Evolutionary conservation across 331 rosid species (phyloP).

Genomic region (Saraca asoca): DNA sequence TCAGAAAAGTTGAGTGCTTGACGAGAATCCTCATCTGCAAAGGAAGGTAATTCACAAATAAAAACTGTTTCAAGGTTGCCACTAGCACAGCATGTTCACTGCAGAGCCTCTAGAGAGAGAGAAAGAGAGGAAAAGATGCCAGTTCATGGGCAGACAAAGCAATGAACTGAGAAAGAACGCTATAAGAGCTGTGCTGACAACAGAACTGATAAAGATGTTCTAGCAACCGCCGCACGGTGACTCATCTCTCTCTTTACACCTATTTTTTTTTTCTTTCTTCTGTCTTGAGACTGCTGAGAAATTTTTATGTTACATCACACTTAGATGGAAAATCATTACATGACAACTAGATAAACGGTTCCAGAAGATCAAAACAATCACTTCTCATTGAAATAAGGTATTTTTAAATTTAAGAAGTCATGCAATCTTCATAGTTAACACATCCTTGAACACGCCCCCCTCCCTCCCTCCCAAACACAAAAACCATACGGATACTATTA

Average conservation of each 20-base stretch:
- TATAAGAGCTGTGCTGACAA: not conserved
- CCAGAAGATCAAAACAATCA: slow-evolving; percentile 21
- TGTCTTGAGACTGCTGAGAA: slow-evolving; percentile 8
- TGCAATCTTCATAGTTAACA: slow-evolving; percentile 14
- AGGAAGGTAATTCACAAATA: not conserved
- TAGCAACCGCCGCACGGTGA: not conserved
- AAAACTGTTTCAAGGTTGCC: not conserved
- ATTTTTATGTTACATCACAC: slow-evolving; percentile 10
- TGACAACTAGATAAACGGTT: slow-evolving; percentile 7
- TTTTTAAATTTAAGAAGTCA: slow-evolving; percentile 19
- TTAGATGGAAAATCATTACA: not conserved
- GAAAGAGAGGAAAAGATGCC: too few species aligned
- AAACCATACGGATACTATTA: not conserved
- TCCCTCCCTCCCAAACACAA: not conserved
- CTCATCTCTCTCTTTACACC: not conserved
- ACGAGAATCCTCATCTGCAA: slow-evolving; percentile 44
- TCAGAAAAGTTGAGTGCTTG: slow-evolving; percentile 44
- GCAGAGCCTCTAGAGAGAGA: slow-evolving; percentile 7
- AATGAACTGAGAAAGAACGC: not conserved
- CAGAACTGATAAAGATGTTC: not conserved
- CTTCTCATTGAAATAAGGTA: not conserved
- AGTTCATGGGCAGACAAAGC: not conserved
- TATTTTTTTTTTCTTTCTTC: not conserved
- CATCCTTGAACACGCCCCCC: slow-evolving; percentile 2
- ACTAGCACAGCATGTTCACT: slow-evolving; percentile 6